Conservation (phyloP, 768 basidiomycete species). For the Russula brevipes region DNA sequence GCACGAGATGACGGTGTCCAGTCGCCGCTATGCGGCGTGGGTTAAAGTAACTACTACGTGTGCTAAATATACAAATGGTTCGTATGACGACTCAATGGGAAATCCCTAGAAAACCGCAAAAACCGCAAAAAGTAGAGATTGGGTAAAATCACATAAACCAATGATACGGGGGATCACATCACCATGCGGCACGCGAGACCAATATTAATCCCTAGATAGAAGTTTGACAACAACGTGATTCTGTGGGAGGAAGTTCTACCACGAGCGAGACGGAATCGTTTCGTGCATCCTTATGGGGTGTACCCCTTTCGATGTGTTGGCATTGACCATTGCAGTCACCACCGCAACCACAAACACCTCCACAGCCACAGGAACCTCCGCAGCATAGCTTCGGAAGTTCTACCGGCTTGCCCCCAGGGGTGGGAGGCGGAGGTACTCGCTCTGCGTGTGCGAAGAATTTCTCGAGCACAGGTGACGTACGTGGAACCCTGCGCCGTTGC, state of each 20-base stretch:
- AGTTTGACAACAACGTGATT: background rate
- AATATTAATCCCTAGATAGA: background rate
- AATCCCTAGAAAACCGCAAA: background rate
- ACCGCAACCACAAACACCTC: constrained; percentile 21
- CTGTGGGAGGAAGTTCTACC: background rate
- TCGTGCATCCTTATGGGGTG: background rate
- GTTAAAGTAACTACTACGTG: constrained; percentile 3
- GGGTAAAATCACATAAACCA: background rate
- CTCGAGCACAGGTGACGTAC: constrained; percentile 14
- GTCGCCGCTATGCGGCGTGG: background rate
- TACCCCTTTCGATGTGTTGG: background rate
- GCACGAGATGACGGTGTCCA: background rate
- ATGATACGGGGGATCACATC: background rate
- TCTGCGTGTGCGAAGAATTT: constrained; percentile 21
- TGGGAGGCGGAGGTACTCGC: constrained; percentile 22
- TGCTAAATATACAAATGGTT: constrained; percentile 13
- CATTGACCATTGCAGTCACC: constrained; percentile 23
- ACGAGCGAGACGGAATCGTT: background rate
- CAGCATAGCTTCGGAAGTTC: constrained; percentile 26
- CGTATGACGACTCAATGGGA: background rate
- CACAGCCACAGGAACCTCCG: constrained; percentile 23
- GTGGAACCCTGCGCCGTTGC: background rate
- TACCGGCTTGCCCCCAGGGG: constrained; percentile 20
- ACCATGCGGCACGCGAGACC: background rate
- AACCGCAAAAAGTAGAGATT: too few species aligned